Evolutionary conservation across 108 stramenopile species (phyloP).

Genomic region (Fistulifera pelliculosa): DNA sequence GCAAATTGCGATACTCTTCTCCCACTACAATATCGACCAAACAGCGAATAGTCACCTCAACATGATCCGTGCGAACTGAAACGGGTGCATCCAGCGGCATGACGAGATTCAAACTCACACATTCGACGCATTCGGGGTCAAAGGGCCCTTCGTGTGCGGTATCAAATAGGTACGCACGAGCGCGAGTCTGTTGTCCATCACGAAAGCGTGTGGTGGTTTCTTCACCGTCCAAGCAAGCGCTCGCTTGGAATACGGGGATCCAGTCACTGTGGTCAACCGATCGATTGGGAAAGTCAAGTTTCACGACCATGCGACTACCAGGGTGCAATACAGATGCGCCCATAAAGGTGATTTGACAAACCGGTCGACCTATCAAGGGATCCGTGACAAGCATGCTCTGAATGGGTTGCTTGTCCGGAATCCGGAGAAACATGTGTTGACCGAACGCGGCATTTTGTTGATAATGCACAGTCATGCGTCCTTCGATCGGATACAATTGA

Average conservation of each 20-base stretch:
- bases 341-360: slow-evolving; percentile 37
- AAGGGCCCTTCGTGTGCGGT: slow-evolving; percentile 34
- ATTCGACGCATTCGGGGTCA: slow-evolving; percentile 36
- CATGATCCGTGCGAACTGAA: slow-evolving; percentile 33
- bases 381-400: slow-evolving; percentile 33
- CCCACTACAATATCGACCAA: slow-evolving; percentile 38
- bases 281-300: slow-evolving; percentile 36
- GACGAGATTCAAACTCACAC: slow-evolving; percentile 21
- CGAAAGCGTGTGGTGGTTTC: slow-evolving; percentile 24
- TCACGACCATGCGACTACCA: slow-evolving; percentile 29
- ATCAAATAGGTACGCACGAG: slow-evolving; percentile 37
- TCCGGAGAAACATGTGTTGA: too few relatives aligned
- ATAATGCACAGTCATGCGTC: slow-evolving; percentile 28
- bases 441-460: background rate
- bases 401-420: slow-evolving; percentile 5
- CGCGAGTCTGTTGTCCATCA: slow-evolving; percentile 22
- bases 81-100: slow-evolving; percentile 28
- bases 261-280: background rate
- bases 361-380: slow-evolving; percentile 19
- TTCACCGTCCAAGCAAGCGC: slow-evolving; percentile 42
- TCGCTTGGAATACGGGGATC: slow-evolving; percentile 43
- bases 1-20: slow-evolving; percentile 33
- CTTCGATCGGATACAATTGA: slow-evolving; percentile 28
- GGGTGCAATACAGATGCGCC: slow-evolving; percentile 25
- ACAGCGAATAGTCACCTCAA: slow-evolving; percentile 25